Conservation (phyloP, 148 eudicot species). For the Mesembryanthemum crystallinum region DNA sequence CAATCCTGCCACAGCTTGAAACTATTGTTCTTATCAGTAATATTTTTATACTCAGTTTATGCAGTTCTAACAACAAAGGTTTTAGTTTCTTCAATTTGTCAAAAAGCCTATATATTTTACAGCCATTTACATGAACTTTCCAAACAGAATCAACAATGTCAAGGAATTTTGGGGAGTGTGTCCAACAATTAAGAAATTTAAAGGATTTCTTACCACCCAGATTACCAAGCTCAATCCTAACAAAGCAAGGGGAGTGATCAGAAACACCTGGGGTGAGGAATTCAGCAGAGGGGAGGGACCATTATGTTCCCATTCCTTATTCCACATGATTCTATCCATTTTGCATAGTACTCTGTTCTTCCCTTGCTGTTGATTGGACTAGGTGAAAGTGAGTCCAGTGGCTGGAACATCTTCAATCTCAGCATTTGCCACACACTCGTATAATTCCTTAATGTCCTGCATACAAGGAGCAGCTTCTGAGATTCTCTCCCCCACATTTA, state of each 20-base stretch:
- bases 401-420: not conserved
- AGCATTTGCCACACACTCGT: not conserved
- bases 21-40: too few species aligned
- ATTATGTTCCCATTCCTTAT: not conserved
- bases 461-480: not conserved
- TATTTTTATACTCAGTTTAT: too few species aligned
- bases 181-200: not conserved
- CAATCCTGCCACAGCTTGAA: too few species aligned
- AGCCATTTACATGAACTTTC: too few species aligned
- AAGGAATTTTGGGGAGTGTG: not conserved
- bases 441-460: not conserved
- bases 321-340: not conserved
- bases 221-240: not conserved
- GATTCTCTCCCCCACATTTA: not conserved
- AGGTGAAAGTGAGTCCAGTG: not conserved
- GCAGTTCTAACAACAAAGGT: too few species aligned
- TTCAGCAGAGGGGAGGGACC: not conserved
- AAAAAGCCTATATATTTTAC: too few species aligned
- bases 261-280: not conserved
- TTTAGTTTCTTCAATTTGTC: too few species aligned
- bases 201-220: not conserved
- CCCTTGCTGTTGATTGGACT: not conserved
- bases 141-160: too few species aligned
- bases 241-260: not conserved
- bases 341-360: not conserved